A percentile compares a stretch with the other conserved stretches of the same genome.
Evolutionary conservation across 2,329 filamentous ascomycete species (phyloP).

Genomic region (Hortaea sp.): DNA sequence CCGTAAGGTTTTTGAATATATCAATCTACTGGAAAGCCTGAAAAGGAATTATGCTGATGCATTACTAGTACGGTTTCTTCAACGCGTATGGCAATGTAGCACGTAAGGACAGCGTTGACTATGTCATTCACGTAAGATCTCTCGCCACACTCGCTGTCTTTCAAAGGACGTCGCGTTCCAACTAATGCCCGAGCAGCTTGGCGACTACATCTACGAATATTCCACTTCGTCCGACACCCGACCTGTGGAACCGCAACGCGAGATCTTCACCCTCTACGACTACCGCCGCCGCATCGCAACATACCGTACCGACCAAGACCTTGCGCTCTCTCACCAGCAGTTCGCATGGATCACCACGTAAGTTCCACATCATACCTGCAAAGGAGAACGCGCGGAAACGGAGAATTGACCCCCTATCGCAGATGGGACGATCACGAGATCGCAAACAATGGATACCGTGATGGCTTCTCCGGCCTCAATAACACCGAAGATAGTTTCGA

Average conservation of each 20-base stretch:
- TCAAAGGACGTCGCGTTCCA: background rate
- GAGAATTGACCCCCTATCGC: constrained; percentile 5
- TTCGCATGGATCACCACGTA: constrained; percentile 29
- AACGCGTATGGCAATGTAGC: constrained; percentile 20
- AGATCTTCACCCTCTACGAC: constrained; percentile 34
- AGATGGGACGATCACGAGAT: constrained; percentile 32
- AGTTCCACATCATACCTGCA: no score
- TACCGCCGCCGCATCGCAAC: constrained; percentile 33
- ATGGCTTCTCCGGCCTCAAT: constrained; percentile 30
- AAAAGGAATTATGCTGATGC: background rate
- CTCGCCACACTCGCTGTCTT: background rate
- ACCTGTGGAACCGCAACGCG: constrained; percentile 23
- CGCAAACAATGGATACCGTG: constrained; percentile 32
- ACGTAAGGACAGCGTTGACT: constrained; percentile 29
- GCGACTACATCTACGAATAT: constrained; percentile 37
- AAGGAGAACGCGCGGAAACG: no score
- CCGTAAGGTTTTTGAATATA: background rate
- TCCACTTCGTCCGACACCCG: constrained; percentile 24
- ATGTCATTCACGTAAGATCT: constrained; percentile 20
- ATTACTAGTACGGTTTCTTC: constrained; percentile 13
- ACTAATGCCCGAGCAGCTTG: constrained; percentile 20
- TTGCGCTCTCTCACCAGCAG: constrained; percentile 29
- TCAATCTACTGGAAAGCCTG: no score
- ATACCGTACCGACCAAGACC: constrained; percentile 32
- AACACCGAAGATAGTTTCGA: constrained; percentile 35